Base-by-base conservation (phyloP, 352 stramenopile species). In the Phytophthora foliorum region DNA sequence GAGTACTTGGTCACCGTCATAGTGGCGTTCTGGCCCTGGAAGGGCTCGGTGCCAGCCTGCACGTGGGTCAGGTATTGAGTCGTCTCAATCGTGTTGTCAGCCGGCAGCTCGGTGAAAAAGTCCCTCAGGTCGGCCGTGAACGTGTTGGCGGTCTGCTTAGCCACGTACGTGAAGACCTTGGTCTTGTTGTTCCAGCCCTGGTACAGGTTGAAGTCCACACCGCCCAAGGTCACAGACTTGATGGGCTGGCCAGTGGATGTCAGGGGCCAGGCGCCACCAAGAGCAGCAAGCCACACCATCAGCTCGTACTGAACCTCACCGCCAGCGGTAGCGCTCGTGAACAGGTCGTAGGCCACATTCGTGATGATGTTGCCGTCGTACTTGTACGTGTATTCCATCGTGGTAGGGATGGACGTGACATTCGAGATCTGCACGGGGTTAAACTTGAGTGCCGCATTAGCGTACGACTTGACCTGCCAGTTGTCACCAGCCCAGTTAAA, bases 391-490 rank as follows among this genome's bases (percentile, higher is more conserved):
- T 85, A 85, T 49, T 71, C 36, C 8, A 82, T 75, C 9, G 44
- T 75, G 13, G 68, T 81, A 1, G 72, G 75, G 46, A 85, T 81
- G 14, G 74, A 79, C 17, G 27, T 65, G 29, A 82, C 64, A 3
- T 52, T 51, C 17, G 65, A 81, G 0, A 82, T 24, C 54, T 78
- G 66, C 46, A 62, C 63, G 3, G 66, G n/a, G 39, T 55, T 10
- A 41, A 82, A 81, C 56, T 74, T 72, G 29, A 86, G 74, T 19
- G 59, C 72, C 5, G 72, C 72, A 44, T 82, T 86, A 14, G 77
- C 72, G 63, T 74, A 86, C 63, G 77, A 82, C 60, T 86, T 86
- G 53, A 82, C 77, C 22, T 81, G 69, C 51, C 55, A 77, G 1
- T 19, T 52, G 0, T 66, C 64, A 9, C 74, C 77, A 1, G 68